A percentile compares a stretch with the other conserved stretches of the same genome.
phyloP scores from a whole-genome alignment of 495 filamentous ascomycete species.

The Talaromyces stipitatus region DNA sequence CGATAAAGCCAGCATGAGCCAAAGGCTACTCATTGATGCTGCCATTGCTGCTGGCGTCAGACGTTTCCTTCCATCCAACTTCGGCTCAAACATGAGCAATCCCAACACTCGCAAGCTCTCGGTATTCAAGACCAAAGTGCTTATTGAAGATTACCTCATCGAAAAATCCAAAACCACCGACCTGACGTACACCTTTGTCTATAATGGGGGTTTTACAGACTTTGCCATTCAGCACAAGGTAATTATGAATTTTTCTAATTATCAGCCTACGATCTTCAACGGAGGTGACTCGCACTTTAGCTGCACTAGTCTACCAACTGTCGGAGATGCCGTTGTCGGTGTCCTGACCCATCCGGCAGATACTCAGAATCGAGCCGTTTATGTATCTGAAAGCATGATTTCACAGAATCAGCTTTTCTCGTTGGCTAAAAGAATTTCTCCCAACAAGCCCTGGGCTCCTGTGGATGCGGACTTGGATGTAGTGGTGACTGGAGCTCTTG shows the following conservation, averaged over 20 bases:
- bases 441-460: constrained; percentile 3
- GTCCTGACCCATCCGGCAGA: constrained; percentile 20
- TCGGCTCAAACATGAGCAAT: constrained; percentile 26
- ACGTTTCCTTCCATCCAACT: constrained; percentile 36
- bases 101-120: constrained; percentile 6
- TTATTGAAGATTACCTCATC: constrained; percentile 39
- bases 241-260: background rate
- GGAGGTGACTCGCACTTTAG: constrained; percentile 19
- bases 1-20: constrained; percentile 21
- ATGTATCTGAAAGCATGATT: constrained; percentile 14
- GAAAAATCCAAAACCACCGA: constrained; percentile 23
- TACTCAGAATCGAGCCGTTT: constrained; percentile 23
- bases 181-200: constrained; percentile 45
- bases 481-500: background rate
- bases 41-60: constrained; percentile 49
- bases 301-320: constrained; percentile 15
- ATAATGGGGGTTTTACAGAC: constrained; percentile 45
- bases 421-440: background rate
- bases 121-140: constrained; percentile 30
- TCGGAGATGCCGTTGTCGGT: constrained; percentile 22
- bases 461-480: background rate
- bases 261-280: constrained; percentile 13
- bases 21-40: constrained; percentile 47
- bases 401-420: constrained; percentile 21
- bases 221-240: constrained; percentile 30